Percentiles rank a stretch among this genome's conserved stretches.
Conservation (phyloP, 148 eudicot species). For the Camellia granthamiana region DNA sequence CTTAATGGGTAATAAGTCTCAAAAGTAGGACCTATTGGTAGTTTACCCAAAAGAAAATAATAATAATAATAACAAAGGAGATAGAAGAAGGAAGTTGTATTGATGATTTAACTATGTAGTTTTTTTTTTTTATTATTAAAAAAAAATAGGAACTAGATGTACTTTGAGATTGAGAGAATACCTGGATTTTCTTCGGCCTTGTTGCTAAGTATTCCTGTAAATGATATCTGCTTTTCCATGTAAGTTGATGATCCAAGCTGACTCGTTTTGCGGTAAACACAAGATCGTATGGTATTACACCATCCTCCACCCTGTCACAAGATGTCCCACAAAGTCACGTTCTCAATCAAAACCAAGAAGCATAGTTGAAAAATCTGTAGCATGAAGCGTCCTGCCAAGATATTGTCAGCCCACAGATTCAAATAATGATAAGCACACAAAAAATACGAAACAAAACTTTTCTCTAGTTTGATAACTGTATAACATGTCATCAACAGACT, state of each 20-base stretch:
- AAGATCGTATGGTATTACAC: conserved; percentile 73
- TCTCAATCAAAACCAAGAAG: neutral
- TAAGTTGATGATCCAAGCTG: conserved; percentile 76
- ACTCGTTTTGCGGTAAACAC: conserved; percentile 82
- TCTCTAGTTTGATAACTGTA: neutral
- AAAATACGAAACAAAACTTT: neutral
- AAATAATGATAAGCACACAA: neutral
- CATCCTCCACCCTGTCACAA: conserved; percentile 95
- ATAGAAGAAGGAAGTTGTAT: neutral
- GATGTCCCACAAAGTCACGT: conserved; percentile 3
- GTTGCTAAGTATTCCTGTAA: conserved; percentile 87
- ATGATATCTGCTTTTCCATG: conserved; percentile 77
- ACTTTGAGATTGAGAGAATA: conserved; percentile 22
- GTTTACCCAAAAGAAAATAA: too few relatives aligned
- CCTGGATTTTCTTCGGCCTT: conserved; percentile 91
- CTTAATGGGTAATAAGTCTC: too few relatives aligned
- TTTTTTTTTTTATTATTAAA: too few relatives aligned
- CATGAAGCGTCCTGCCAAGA: neutral
- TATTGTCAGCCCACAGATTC: neutral
- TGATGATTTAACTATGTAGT: too few relatives aligned
- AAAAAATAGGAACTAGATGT: too few relatives aligned
- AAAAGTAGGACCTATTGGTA: too few relatives aligned
- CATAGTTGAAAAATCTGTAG: neutral
- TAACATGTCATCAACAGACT: neutral
- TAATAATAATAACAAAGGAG: too few relatives aligned